These are phyloP conservation scores for Annona cherimola DNA, from an alignment of 164 flowering plant genomes.

Conservation along the genomic window DNA sequence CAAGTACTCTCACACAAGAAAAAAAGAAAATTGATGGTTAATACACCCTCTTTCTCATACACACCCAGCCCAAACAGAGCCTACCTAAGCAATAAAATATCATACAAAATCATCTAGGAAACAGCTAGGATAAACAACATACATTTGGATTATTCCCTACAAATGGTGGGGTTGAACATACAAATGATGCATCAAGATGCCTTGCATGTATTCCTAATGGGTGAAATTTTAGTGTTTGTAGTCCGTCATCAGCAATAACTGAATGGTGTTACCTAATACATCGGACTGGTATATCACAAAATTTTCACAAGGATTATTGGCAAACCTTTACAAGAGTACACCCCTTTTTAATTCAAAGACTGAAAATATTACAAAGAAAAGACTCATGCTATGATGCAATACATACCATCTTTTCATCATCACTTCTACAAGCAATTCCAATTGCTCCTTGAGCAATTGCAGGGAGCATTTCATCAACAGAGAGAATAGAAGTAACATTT, in stretches of 20 bases:
- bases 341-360: background rate
- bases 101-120: background rate
- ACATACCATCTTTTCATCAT: constrained; percentile 85
- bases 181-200: background rate
- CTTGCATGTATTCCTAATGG: background rate
- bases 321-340: background rate
- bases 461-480: constrained; percentile 95
- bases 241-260: background rate
- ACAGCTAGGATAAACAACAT: background rate
- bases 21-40: too few species aligned
- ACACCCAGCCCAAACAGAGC: too few species aligned
- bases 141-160: background rate
- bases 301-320: background rate
- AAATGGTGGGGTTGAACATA: background rate
- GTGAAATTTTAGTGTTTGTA: too few species aligned
- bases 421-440: constrained; percentile 88
- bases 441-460: constrained; percentile 99
- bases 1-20: background rate
- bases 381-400: background rate
- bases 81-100: too few species aligned
- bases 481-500: constrained; percentile 63
- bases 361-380: background rate
- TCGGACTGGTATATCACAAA: background rate
- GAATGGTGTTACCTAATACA: background rate
- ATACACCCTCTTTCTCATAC: too few species aligned